These are phyloP conservation scores for Quaeritorhiza haematococci DNA, from an alignment of 371 early-diverging fungal genomes.

Conservation along the genomic window DNA sequence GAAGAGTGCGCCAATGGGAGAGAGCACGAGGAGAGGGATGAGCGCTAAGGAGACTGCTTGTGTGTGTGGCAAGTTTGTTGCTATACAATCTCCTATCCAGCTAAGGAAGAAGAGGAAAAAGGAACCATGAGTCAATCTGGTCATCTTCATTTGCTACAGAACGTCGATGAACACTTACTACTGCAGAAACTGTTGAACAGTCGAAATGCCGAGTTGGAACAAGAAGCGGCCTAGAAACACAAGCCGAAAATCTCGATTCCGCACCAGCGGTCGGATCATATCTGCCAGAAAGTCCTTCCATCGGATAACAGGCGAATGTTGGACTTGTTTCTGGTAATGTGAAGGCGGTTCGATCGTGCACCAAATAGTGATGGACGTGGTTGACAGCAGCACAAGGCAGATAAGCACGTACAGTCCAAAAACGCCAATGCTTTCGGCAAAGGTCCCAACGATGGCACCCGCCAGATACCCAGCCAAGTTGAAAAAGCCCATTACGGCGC, in stretches of 20 bases:
- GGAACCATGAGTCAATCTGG: not conserved
- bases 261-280: constrained; percentile 22
- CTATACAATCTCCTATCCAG: constrained; percentile 35
- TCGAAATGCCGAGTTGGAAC: constrained; percentile 41
- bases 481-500: constrained; percentile 31
- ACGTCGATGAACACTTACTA: no score
- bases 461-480: constrained; percentile 29
- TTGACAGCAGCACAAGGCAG: constrained; percentile 5
- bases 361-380: constrained; percentile 12
- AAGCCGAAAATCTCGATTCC: constrained; percentile 26
- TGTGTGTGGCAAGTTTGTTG: constrained; percentile 13
- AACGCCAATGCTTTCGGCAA: constrained; percentile 15
- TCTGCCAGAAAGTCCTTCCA: constrained; percentile 21
- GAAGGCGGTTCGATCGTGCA: constrained; percentile 13
- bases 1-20: constrained; percentile 29
- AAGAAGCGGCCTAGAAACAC: constrained; percentile 35
- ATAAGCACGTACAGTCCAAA: constrained; percentile 20
- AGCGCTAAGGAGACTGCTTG: constrained; percentile 37
- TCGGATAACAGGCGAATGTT: not conserved
- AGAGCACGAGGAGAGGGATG: constrained; percentile 29
- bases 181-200: constrained; percentile 37
- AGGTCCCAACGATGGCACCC: constrained; percentile 30
- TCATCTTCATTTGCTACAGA: no score
- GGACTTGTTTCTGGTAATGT: no score
- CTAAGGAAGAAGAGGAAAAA: not conserved